Conservation (phyloP, 2,329 filamentous ascomycete species). For the Colletotrichum chlorophyti region DNA sequence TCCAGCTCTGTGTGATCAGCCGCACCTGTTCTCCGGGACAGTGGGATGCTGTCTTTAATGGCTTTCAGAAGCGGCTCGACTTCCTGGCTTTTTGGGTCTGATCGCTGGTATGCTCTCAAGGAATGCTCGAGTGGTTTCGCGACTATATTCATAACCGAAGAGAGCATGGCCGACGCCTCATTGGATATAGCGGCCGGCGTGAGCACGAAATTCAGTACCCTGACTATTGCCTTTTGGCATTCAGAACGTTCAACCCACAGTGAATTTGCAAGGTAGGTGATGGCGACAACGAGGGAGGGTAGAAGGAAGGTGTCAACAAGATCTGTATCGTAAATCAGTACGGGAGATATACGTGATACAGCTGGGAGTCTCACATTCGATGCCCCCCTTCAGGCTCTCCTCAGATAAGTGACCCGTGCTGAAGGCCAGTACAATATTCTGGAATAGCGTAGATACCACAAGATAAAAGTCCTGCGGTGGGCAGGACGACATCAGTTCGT, state of each 20-base stretch:
- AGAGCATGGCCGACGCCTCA: constrained; percentile 75
- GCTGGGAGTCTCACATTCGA: constrained; percentile 68
- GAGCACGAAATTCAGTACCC: constrained; percentile 76
- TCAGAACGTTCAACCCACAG: constrained; percentile 69
- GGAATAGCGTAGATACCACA: constrained; percentile 77
- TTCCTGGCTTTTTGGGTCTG: constrained; percentile 71
- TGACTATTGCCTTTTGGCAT: constrained; percentile 73
- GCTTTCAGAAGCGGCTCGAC: constrained; percentile 73
- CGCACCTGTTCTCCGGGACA: constrained; percentile 66
- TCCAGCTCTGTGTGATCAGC: constrained; percentile 73
- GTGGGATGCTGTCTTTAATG: constrained; percentile 65
- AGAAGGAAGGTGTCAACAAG: constrained; percentile 81
- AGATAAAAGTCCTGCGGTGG: constrained; percentile 84
- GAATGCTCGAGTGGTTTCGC: constrained; percentile 73
- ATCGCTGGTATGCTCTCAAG: constrained; percentile 70
- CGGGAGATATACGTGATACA: neutral
- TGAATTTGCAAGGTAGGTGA: constrained; percentile 74
- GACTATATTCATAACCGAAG: constrained; percentile 74
- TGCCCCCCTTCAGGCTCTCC: constrained; percentile 74
- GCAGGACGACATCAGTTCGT: constrained; percentile 83
- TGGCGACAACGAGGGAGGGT: constrained; percentile 77
- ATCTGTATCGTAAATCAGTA: constrained; percentile 51
- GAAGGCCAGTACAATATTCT: constrained; percentile 75
- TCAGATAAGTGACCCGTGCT: constrained; percentile 70
- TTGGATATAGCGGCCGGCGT: constrained; percentile 72